Conservation (phyloP, 2,329 filamentous ascomycete species). For the Sporothrix sp. region DNA sequence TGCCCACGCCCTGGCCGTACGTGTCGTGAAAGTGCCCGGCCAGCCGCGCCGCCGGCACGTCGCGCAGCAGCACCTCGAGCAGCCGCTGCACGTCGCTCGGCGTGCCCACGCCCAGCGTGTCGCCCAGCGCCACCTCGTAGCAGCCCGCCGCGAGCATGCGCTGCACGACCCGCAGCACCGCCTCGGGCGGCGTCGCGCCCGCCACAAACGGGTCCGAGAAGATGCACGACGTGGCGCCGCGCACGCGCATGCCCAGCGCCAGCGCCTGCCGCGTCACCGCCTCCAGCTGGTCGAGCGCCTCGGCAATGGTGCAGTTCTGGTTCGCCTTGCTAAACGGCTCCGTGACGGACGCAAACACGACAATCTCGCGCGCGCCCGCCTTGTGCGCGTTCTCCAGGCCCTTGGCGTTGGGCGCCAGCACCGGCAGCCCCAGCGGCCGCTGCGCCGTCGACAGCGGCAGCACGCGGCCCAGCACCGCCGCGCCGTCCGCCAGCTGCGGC, state of each 20-base stretch:
- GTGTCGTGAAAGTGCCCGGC: conserved; percentile 87
- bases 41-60: conserved; percentile 56
- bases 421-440: conserved; percentile 59
- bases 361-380: conserved; percentile 26
- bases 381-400: conserved; percentile 54
- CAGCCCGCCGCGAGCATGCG: conserved; percentile 75
- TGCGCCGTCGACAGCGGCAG: conserved; percentile 43
- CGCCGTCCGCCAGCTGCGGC: conserved; percentile 76
- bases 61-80: conserved; percentile 54
- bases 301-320: conserved; percentile 69
- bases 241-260: conserved; percentile 29
- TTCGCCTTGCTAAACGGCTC: conserved; percentile 73
- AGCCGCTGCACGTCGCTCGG: conserved; percentile 40
- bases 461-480: conserved; percentile 61
- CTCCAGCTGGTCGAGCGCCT: conserved; percentile 59
- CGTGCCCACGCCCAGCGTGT: conserved; percentile 89
- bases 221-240: conserved; percentile 64
- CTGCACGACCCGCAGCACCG: conserved; percentile 55
- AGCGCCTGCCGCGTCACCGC: conserved; percentile 62
- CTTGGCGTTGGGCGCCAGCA: conserved; percentile 68
- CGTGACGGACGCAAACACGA: conserved; percentile 63
- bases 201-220: conserved; percentile 71
- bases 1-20: conserved; percentile 73
- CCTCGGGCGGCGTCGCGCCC: conserved; percentile 54
- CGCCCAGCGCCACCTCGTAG: conserved; percentile 81